Evolutionary conservation across 2,329 filamentous ascomycete species (phyloP).

Genomic region (Fusarium devonianum): DNA sequence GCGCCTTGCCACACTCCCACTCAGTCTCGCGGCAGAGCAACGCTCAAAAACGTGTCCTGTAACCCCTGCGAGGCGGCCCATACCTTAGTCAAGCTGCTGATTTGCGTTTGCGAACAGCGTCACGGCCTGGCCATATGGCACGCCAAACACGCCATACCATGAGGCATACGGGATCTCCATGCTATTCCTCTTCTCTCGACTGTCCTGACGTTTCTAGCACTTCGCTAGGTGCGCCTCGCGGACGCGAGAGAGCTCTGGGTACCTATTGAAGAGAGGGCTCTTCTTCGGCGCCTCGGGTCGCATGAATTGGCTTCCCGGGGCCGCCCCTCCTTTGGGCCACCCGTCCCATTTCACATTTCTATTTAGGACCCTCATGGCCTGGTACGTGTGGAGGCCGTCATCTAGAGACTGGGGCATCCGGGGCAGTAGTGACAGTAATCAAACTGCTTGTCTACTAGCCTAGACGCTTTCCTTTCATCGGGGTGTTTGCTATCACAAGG

Average conservation of each 20-base stretch:
- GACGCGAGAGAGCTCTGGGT: slow-evolving; percentile 15
- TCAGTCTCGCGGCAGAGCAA: slow-evolving; percentile 28
- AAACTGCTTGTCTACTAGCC: slow-evolving; percentile 36
- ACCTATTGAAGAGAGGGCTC: slow-evolving; percentile 9
- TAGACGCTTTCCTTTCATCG: slow-evolving; percentile 29
- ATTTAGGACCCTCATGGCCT: slow-evolving; percentile 25
- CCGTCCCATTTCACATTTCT: slow-evolving; percentile 22
- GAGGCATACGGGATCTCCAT: no score
- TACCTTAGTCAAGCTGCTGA: neutral
- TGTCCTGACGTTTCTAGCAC: slow-evolving; percentile 15
- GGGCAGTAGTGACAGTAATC: slow-evolving; percentile 34
- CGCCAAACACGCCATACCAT: slow-evolving; percentile 1
- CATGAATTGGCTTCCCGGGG: slow-evolving; percentile 36
- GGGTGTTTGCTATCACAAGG: slow-evolving; percentile 35
- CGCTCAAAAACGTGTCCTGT: neutral
- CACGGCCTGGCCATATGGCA: slow-evolving; percentile 1
- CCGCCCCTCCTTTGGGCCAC: slow-evolving; percentile 35
- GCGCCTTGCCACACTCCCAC: slow-evolving; percentile 22
- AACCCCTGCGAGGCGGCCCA: neutral
- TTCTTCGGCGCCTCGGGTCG: slow-evolving; percentile 34
- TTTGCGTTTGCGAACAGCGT: slow-evolving; percentile 16
- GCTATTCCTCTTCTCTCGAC: neutral
- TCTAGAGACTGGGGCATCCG: slow-evolving; percentile 32
- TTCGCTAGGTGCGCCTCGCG: slow-evolving; percentile 22
- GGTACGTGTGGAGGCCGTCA: slow-evolving; percentile 37